A percentile compares a stretch with the other conserved stretches of the same genome.
Evolutionary conservation across 2,329 filamentous ascomycete genomes (phyloP).

Genomic region (Penicillium psychrosexuale): DNA sequence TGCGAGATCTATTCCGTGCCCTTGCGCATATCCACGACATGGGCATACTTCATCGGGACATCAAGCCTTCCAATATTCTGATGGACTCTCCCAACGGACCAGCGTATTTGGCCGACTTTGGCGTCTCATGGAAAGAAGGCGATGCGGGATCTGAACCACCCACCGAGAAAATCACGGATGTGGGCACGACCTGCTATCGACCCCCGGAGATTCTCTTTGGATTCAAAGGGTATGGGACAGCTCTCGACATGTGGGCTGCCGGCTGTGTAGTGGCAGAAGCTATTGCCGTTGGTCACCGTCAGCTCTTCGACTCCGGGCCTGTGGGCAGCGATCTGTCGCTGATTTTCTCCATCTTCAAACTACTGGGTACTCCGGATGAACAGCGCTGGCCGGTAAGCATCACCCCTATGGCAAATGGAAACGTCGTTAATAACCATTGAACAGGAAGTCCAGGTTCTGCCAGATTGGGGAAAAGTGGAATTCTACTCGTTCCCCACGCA

Average conservation of each 20-base stretch:
- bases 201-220: constrained; percentile 90
- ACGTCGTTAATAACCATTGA: constrained; percentile 2
- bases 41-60: constrained; percentile 84
- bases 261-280: constrained; percentile 82
- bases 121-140: constrained; percentile 76
- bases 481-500: constrained; percentile 71
- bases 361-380: constrained; percentile 78
- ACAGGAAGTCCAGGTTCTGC: constrained; percentile 53
- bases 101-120: constrained; percentile 84
- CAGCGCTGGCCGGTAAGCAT: constrained; percentile 73
- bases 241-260: constrained; percentile 84
- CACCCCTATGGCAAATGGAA: neutral
- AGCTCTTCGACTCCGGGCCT: constrained; percentile 83
- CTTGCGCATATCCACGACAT: constrained; percentile 68
- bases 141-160: constrained; percentile 58
- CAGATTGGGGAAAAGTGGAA: constrained; percentile 82
- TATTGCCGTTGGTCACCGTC: constrained; percentile 52
- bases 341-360: constrained; percentile 89
- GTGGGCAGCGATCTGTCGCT: constrained; percentile 88
- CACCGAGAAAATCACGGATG: constrained; percentile 77
- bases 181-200: constrained; percentile 88
- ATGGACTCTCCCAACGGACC: constrained; percentile 65
- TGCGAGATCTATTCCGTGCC: constrained; percentile 68
- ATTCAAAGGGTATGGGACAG: constrained; percentile 65
- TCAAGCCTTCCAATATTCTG: constrained; percentile 89